Evolutionary conservation across 129 eudicot species (phyloP).

Genomic region (Arctium minus): DNA sequence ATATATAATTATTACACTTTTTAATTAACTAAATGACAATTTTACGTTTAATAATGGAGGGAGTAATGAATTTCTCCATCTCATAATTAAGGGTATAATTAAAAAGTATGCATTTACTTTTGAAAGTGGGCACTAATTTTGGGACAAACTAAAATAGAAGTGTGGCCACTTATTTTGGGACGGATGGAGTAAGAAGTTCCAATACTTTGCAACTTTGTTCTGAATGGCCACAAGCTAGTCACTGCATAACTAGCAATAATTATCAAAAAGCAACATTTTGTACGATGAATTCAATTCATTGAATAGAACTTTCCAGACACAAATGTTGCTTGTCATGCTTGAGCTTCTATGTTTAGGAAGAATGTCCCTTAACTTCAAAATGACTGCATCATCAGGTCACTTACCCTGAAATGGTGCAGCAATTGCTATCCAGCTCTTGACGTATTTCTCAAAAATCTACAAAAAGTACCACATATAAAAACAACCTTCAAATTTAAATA

Average conservation of each 20-base stretch:
- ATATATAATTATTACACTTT: background rate
- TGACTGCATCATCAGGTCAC: conserved; percentile 5
- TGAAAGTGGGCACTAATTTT: background rate
- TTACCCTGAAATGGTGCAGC: conserved; percentile 95
- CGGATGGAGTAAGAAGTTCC: background rate
- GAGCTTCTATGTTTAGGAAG: background rate
- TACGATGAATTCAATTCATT: background rate
- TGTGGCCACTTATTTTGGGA: background rate
- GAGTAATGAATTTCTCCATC: background rate
- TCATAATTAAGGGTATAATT: background rate
- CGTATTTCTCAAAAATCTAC: conserved; percentile 92
- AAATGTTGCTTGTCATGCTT: background rate
- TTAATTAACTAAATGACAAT: background rate
- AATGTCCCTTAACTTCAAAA: background rate
- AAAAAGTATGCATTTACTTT: background rate
- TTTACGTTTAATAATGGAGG: background rate
- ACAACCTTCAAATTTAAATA: background rate
- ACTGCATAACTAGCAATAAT: background rate
- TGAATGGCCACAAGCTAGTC: background rate
- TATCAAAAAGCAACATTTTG: background rate
- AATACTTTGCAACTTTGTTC: background rate
- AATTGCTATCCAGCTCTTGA: conserved; percentile 96
- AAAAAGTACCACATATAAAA: conserved; percentile 3
- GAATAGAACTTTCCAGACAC: background rate
- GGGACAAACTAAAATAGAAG: too few species aligned